Percentiles rank a stretch among this genome's conserved stretches.
These are phyloP conservation scores for Mesotaenium endlicherianum DNA, from an alignment of 139 green algal species.

Conservation along the genomic window DNA sequence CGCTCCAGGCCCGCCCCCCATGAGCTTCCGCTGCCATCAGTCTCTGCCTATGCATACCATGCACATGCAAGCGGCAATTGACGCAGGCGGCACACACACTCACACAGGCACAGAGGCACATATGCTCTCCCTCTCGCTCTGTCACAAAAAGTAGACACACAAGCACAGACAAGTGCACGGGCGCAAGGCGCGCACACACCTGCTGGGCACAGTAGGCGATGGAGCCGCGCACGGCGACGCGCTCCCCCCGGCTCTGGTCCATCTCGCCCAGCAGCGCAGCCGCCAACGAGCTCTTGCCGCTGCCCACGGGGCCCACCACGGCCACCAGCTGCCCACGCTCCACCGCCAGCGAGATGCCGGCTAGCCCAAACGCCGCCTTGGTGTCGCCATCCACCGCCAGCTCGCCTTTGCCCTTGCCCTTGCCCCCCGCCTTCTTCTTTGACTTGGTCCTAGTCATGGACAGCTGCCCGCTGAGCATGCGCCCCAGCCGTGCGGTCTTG, in stretches of 20 bases:
- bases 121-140: conserved; percentile 10
- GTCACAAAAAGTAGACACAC: too few relatives aligned
- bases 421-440: too few relatives aligned
- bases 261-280: conserved; percentile 49
- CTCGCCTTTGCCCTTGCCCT: too few relatives aligned
- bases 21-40: background rate
- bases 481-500: too few relatives aligned
- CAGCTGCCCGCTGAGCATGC: too few relatives aligned
- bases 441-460: too few relatives aligned
- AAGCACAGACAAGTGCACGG: background rate
- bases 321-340: conserved; percentile 46
- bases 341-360: background rate
- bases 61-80: too few relatives aligned
- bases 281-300: conserved; percentile 53
- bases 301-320: conserved; percentile 38
- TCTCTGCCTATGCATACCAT: background rate
- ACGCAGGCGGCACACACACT: background rate
- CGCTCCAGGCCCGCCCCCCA: conserved; percentile 63
- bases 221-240: background rate
- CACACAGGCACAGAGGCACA: background rate
- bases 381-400: background rate
- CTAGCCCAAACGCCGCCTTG: too few relatives aligned
- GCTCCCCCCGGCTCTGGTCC: background rate
- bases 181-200: background rate
- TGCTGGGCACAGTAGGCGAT: conserved; percentile 34